These are phyloP conservation scores for Ophiostoma tasmaniense DNA, from an alignment of 2,329 filamentous ascomycete genomes.

Conservation along the genomic window DNA sequence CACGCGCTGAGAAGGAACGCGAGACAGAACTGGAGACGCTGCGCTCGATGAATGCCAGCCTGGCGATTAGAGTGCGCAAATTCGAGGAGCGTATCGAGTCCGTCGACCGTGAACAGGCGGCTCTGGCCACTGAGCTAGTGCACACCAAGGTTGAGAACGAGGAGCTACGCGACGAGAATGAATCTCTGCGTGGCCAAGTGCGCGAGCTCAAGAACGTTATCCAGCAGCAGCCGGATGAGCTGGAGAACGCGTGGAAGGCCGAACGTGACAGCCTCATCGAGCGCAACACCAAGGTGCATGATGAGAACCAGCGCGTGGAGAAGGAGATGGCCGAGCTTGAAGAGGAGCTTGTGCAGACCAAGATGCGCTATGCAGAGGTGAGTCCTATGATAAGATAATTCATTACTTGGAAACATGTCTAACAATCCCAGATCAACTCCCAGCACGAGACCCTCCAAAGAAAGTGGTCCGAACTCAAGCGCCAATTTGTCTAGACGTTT, in stretches of 20 bases:
- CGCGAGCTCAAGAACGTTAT: conserved; percentile 78
- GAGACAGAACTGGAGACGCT: conserved; percentile 73
- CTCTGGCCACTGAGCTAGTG: conserved; percentile 83
- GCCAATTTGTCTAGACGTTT: conserved; percentile 39
- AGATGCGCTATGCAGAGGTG: conserved; percentile 94
- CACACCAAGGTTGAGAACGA: conserved; percentile 91
- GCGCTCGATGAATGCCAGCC: conserved; percentile 54
- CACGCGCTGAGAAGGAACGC: conserved; percentile 68
- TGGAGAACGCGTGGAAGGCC: conserved; percentile 69
- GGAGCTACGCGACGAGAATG: conserved; percentile 79
- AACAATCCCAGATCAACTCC: conserved; percentile 52
- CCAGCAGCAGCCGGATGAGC: conserved; percentile 79
- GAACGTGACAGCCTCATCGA: conserved; percentile 92
- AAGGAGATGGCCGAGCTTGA: conserved; percentile 89
- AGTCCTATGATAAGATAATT: conserved; percentile 29
- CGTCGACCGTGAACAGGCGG: conserved; percentile 82
- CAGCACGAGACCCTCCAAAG: conserved; percentile 63
- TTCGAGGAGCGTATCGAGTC: conserved; percentile 84
- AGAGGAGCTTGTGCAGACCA: conserved; percentile 82
- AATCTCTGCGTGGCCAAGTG: conserved; percentile 77
- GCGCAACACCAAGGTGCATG: conserved; percentile 85
- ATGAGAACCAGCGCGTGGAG: conserved; percentile 81
- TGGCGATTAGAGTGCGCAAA: conserved; percentile 68
- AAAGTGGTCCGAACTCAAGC: conserved; percentile 68
- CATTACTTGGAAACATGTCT: background rate